A percentile compares a stretch with the other conserved stretches of the same genome.
phyloP scores from a whole-genome alignment of 352 stramenopile species.

The Globisporangium orthogonon region DNA sequence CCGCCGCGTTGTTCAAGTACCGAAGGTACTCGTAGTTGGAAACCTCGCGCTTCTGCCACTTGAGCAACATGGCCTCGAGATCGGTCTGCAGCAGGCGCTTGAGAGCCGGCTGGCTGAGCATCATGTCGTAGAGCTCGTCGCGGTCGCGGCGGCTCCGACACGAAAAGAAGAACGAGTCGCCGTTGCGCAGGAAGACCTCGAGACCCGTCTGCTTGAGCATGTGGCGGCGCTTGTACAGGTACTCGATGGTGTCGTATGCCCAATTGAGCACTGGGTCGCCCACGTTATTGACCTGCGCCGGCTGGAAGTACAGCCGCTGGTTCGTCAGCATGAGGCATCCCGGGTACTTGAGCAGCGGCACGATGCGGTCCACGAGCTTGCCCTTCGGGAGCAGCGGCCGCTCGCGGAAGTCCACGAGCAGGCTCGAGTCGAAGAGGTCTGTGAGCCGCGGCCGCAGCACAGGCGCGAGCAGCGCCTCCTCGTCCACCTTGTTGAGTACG shows the following conservation, averaged over 20 bases:
- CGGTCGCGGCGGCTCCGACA: constrained; percentile 55
- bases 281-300: constrained; percentile 89
- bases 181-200: constrained; percentile 78
- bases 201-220: constrained; percentile 85
- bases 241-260: constrained; percentile 63
- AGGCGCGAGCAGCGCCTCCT: constrained; percentile 67
- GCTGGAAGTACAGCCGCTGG: constrained; percentile 88
- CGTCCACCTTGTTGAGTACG: constrained; percentile 83
- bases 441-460: constrained; percentile 67
- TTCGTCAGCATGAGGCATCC: constrained; percentile 88
- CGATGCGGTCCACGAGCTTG: constrained; percentile 85
- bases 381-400: constrained; percentile 59
- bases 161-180: constrained; percentile 78
- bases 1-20: constrained; percentile 86
- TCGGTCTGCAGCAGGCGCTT: constrained; percentile 55
- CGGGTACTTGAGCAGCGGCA: constrained; percentile 88
- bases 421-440: constrained; percentile 82
- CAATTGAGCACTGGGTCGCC: constrained; percentile 83
- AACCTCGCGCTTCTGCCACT: constrained; percentile 84
- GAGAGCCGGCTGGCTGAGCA: constrained; percentile 68
- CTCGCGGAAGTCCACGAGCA: constrained; percentile 89
- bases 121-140: constrained; percentile 81
- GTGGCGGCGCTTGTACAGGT: constrained; percentile 85
- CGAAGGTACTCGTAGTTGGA: constrained; percentile 94
- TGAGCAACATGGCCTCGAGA: constrained; percentile 69